Percentiles rank a stretch among this genome's conserved stretches.
Conservation (phyloP, 2,329 filamentous ascomycete species). For the Thielaviopsis ethacetica region DNA sequence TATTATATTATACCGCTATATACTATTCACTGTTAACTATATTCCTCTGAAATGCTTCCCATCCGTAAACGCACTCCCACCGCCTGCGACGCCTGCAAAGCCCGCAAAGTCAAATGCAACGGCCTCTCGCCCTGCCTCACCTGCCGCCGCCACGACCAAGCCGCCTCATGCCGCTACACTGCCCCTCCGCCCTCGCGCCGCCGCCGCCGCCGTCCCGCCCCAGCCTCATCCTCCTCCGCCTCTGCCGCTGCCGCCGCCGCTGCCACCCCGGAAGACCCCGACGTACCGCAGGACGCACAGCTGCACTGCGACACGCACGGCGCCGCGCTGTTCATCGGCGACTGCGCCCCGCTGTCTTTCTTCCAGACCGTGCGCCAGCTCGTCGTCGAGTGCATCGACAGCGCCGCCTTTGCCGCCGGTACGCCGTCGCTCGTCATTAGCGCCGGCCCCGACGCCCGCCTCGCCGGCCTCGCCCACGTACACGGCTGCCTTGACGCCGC, state of each 20-base stretch:
- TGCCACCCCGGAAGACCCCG: slow-evolving; percentile 27
- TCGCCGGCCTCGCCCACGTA: neutral
- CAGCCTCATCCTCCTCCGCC: neutral
- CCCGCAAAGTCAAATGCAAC: slow-evolving; percentile 39
- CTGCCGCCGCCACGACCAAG: slow-evolving; percentile 27
- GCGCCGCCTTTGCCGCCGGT: neutral
- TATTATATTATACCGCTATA: too few relatives aligned
- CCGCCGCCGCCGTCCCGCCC: neutral
- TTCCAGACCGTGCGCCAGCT: slow-evolving; percentile 38
- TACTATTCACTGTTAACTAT: too few relatives aligned
- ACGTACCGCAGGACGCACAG: slow-evolving; percentile 36
- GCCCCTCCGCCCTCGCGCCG: slow-evolving; percentile 21
- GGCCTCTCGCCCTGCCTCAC: slow-evolving; percentile 36
- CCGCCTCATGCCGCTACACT: slow-evolving; percentile 31
- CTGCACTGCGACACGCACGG: slow-evolving; percentile 35
- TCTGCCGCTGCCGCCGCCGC: neutral
- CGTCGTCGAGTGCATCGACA: slow-evolving; percentile 21
- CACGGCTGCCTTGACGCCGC: neutral
- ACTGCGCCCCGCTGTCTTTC: slow-evolving; percentile 38
- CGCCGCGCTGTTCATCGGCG: slow-evolving; percentile 38
- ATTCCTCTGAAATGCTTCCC: slow-evolving; percentile 9
- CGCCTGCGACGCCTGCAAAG: slow-evolving; percentile 38
- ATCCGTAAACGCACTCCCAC: slow-evolving; percentile 31
- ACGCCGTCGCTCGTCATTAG: neutral
- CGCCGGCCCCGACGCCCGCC: neutral